phyloP scores from a whole-genome alignment of 2,329 filamentous ascomycete genomes.

The Talaromyces rugulosus region DNA sequence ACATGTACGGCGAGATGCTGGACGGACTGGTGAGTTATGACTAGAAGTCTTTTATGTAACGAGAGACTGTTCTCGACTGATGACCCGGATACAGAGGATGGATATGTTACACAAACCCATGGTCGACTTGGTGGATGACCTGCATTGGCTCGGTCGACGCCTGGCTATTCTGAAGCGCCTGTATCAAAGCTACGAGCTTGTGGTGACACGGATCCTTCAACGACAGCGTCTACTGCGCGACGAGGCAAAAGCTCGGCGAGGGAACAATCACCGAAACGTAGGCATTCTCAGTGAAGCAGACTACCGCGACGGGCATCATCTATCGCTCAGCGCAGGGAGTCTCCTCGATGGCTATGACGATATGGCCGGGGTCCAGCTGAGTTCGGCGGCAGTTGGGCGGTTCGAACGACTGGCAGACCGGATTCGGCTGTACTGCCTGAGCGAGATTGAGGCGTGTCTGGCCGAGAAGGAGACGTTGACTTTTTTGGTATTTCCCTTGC shows the following conservation, averaged over 20 bases:
- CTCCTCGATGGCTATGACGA: constrained; percentile 16
- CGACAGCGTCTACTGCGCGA: constrained; percentile 39
- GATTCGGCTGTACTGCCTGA: constrained; percentile 59
- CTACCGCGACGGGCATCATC: constrained; percentile 37
- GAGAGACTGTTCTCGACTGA: neutral
- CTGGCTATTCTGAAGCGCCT: constrained; percentile 59
- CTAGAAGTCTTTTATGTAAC: neutral
- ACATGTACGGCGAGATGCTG: constrained; percentile 46
- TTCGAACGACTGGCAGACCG: constrained; percentile 59
- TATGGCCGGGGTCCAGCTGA: constrained; percentile 38
- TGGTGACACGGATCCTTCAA: constrained; percentile 59
- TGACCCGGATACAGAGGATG: constrained; percentile 34
- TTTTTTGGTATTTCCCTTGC: constrained; percentile 50
- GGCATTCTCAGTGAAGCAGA: constrained; percentile 25
- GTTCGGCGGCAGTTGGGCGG: constrained; percentile 50
- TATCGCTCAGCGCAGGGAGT: constrained; percentile 18
- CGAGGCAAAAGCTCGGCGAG: constrained; percentile 24
- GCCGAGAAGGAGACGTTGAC: constrained; percentile 68
- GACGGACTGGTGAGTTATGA: constrained; percentile 44
- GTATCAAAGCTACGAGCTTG: constrained; percentile 58
- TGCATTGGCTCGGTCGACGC: constrained; percentile 59
- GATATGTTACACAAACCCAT: constrained; percentile 53
- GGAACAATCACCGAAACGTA: constrained; percentile 16
- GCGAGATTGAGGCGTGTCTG: constrained; percentile 60
- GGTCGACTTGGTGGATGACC: constrained; percentile 42